phyloP scores from a whole-genome alignment of 176 grass and related monocot species.

The Bothriochloa decipiens region DNA sequence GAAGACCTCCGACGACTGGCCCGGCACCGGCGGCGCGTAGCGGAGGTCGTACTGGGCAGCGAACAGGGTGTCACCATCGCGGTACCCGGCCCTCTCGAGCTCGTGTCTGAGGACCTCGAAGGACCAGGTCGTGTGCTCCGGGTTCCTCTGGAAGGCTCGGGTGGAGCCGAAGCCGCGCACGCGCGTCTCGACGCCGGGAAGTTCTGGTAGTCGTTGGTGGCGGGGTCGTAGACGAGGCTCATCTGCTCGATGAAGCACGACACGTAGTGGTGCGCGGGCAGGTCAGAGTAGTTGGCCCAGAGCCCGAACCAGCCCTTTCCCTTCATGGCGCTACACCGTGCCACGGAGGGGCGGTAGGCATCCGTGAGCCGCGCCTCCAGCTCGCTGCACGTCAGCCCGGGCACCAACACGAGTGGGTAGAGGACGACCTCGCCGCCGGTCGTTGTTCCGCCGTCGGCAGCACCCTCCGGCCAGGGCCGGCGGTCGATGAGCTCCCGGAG shows the following conservation, averaged over 20 bases:
- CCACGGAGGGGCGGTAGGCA: not conserved
- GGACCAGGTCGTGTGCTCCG: not conserved
- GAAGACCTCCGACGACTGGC: no score
- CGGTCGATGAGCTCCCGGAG: no score
- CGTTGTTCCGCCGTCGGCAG: not conserved
- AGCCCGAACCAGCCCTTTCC: slow-evolving; percentile 20
- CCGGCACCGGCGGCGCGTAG: no score
- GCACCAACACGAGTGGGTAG: not conserved
- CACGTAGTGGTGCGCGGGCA: not conserved
- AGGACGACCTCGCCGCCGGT: not conserved
- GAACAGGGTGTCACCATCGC: no score
- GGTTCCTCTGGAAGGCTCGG: not conserved
- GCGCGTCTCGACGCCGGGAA: slow-evolving; percentile 13
- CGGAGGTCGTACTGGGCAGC: no score
- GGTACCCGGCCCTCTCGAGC: no score
- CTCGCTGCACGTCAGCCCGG: slow-evolving; percentile 12
- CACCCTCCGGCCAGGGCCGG: no score
- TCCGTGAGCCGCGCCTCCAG: slow-evolving; percentile 26
- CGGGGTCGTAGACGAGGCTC: slow-evolving; percentile 20
- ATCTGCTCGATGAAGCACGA: slow-evolving; percentile 27
- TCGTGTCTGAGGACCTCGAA: no score
- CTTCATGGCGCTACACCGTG: slow-evolving; percentile 9
- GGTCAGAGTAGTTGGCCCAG: not conserved
- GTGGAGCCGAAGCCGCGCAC: not conserved
- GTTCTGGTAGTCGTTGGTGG: not conserved